Evolutionary conservation across 371 early-diverging fungal species (phyloP), one percentile per base, ranked within the genome.

Genomic region (Mortierella sp.): DNA sequence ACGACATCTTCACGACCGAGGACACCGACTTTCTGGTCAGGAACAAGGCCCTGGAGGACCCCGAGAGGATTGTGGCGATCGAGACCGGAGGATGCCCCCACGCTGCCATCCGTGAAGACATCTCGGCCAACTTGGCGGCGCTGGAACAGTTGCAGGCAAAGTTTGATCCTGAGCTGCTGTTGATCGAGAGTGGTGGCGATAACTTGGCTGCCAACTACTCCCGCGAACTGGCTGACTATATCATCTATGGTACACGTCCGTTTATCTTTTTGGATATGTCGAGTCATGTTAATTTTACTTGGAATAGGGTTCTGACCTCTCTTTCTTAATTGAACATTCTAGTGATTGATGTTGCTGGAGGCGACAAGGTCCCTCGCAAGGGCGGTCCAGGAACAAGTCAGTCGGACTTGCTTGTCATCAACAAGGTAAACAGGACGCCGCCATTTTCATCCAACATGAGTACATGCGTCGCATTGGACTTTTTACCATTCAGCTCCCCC

Each of bases 61-160:
- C 91, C 13, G 96, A 94, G 58, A 92, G 97, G 47, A 97, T 98
- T 86, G 88, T 88, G 37, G 97, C 97, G 16, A 95, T 98, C 67
- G 97, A 98, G 85, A 98, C 98, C 2, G 84, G 98, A 71, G 97
- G 97, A 22, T 98, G 98, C 79, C 98, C 98, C 47, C 98, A 98
- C 79, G 98, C 98, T 31, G 98, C 94, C 11, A 94, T 94, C 70
- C 93, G 98, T 72, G 98, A 98, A 86, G 98, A 98, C 87, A 95
- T 98, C 44, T 95, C 96, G 13, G 97, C 97, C 71, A 98, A 98
- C 81, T 79, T 98, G 89, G 94, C 94, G 64, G 97, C 97, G 2
- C 86, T 96, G 71, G 98, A 98, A 81, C 88, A 92, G 44, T 89
- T 98, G 58, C 96, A 97, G 71, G 93, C 92, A 19, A 90, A 93